Conservation (phyloP, 2,329 filamentous ascomycete species). For the Trichoderma endophyticum region DNA sequence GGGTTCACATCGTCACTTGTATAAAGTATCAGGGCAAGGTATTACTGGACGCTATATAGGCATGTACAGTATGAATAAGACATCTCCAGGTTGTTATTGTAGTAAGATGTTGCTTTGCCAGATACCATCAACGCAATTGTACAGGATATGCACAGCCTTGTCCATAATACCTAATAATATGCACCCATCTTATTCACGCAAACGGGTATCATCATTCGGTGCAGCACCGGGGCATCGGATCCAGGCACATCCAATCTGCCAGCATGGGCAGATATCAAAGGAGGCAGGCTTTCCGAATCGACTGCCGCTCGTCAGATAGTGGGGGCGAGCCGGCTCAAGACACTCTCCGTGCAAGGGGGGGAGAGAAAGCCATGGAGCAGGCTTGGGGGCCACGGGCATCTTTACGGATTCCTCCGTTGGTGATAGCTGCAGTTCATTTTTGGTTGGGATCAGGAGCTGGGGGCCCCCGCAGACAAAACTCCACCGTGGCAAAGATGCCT, state of each 20-base stretch:
- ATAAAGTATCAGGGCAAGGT: not conserved
- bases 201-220: not conserved
- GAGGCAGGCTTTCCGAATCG: not conserved
- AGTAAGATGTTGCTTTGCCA: no score
- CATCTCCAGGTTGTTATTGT: not conserved
- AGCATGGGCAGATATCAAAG: not conserved
- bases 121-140: not conserved
- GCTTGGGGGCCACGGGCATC: not conserved
- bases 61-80: not conserved
- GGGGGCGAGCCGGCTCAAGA: not conserved
- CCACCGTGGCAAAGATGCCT: not conserved
- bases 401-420: not conserved
- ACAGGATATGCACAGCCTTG: not conserved
- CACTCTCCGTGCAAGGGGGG: not conserved
- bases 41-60: not conserved
- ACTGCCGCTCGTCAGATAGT: constrained; percentile 3
- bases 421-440: not conserved
- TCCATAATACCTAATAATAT: not conserved
- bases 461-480: not conserved
- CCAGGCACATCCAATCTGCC: not conserved
- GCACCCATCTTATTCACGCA: not conserved
- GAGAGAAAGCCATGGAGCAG: not conserved
- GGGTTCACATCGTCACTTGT: not conserved
- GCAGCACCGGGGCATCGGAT: not conserved
- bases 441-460: not conserved